Evolutionary conservation across 495 filamentous ascomycete species (phyloP).

Genomic region (Chaetomium cochliodes): DNA sequence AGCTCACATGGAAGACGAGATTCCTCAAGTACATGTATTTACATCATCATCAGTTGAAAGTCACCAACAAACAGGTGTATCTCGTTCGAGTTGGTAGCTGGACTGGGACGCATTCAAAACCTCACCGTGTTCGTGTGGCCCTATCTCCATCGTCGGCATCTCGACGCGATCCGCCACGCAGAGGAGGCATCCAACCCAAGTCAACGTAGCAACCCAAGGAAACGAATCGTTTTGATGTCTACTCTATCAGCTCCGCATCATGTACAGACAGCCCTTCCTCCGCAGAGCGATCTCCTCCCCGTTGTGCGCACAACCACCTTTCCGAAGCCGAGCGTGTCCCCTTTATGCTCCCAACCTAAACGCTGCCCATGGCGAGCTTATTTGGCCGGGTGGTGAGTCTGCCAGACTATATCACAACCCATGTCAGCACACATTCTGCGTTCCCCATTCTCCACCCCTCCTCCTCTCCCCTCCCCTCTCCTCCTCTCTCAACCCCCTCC

Average conservation of each 20-base stretch:
- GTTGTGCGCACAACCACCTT: background rate
- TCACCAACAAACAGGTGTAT: too few relatives aligned
- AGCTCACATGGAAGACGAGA: too few relatives aligned
- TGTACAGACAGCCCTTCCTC: conserved; percentile 27
- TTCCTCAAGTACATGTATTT: too few relatives aligned
- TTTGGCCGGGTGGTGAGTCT: conserved; percentile 67
- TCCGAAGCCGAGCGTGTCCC: background rate
- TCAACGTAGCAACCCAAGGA: conserved; percentile 8
- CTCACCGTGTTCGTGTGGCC: too few relatives aligned
- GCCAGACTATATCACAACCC: conserved; percentile 63
- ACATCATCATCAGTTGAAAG: too few relatives aligned
- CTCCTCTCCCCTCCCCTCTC: too few relatives aligned
- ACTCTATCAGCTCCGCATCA: conserved; percentile 33
- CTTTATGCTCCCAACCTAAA: conserved; percentile 2
- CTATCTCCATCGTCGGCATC: too few relatives aligned
- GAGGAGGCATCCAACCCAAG: background rate
- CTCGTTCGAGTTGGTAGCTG: too few relatives aligned
- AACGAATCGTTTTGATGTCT: conserved; percentile 23
- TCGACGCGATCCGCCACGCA: too few relatives aligned
- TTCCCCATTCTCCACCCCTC: too few relatives aligned
- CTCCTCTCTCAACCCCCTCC: background rate
- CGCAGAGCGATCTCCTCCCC: conserved; percentile 5
- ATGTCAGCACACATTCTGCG: conserved; percentile 6
- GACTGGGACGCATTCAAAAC: too few relatives aligned
- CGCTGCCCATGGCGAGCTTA: conserved; percentile 16